Base-by-base conservation (phyloP, 1,284 basidiomycete genomes). In the Pseudozyma pruni region DNA sequence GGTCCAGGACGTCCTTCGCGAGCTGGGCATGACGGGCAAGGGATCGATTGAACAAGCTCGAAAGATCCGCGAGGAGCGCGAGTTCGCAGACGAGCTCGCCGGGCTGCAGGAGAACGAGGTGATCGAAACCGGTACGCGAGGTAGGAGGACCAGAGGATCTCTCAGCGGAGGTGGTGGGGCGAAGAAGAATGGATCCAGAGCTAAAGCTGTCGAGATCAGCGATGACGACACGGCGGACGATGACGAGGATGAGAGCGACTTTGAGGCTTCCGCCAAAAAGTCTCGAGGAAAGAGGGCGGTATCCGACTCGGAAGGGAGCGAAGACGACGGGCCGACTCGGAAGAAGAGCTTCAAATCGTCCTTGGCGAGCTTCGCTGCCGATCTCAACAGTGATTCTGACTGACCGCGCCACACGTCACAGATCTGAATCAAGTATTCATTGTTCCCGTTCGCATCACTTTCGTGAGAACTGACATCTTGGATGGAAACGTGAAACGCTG, bases 371-470 rank as follows among this genome's bases (percentile, higher is more conserved):
- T 72, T 68, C 29, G 69, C 53, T 9, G 63, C 69, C 5, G 69
- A 56, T 22, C 59, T 72, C 52, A 72, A 68, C 37, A 68, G 63
- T 6, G 69, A 68, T 17, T 72, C 63, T 8, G 63, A 72, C 19
- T 72, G 29, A 46, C 20, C n/a, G n/a, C n/a, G n/a, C n/a, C n/a
- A n/a, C n/a, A n/a, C n/a, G n/a, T n/a, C n/a, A n/a, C n/a, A n/a
- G n/a, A n/a, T n/a, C n/a, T n/a, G n/a, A n/a, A n/a, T n/a, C n/a
- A n/a, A n/a, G 27, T 29, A 29, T 29, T 29, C 27, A 29, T n/a
- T n/a, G n/a, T n/a, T n/a, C n/a, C n/a, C n/a, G n/a, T n/a, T n/a
- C n/a, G n/a, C n/a, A n/a, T n/a, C n/a, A n/a, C n/a, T n/a, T n/a
- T n/a, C n/a, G n/a, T n/a, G n/a, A n/a, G n/a, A n/a, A n/a, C n/a